Base-by-base conservation (phyloP, 352 stramenopile genomes). In the Nothophytophthora sp. region DNA sequence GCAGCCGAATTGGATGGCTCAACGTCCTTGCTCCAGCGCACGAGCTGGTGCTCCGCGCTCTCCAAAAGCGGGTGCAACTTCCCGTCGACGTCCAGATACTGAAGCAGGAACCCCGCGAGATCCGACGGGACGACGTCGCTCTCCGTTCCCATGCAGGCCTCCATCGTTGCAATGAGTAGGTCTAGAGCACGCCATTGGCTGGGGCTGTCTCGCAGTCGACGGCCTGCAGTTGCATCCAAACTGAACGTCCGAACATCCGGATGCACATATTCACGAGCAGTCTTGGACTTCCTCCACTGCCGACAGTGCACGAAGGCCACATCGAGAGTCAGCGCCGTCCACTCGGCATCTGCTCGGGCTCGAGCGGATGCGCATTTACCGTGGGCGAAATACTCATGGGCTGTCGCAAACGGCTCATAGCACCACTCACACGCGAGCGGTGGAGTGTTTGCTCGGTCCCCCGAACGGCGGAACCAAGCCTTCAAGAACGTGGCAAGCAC, bases 341-440 rank as follows among this genome's bases (percentile, higher is more conserved):
- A 63, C 48, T 63, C 59, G 29, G 27, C 23, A 42, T 63, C 42
- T 29, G 53, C 42, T 51, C n/a, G 25, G 28, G 24, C 27, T 7
- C 47, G 42, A 40, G 53, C 40, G 43, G 41, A 9, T 36, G 35
- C 30, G 15, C 53, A 68, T 10, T 63, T 55, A 8, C 10, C 37
- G 20, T 78, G 67, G 13, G 63, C 54, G 25, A 59, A 65, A 46
- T 65, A 69, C 25, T 58, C 25, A 2, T 41, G 55, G 20, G 33
- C 37, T 13, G 60, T 65, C 4, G 39, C 47, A 28, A 68, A 63
- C 1, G 55, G 44, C 30, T 63, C 53, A 20, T 29, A 48, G 19
- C 68, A 74, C 63, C 60, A 69, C 19, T 60, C 36, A n/a, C 63
- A 74, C 16, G 46, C 35, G 27, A 63, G 70, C 25, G 45, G 54